These are phyloP conservation scores for Mucor velutinosus DNA, from an alignment of 371 early-diverging fungal genomes.

Conservation along the genomic window DNA sequence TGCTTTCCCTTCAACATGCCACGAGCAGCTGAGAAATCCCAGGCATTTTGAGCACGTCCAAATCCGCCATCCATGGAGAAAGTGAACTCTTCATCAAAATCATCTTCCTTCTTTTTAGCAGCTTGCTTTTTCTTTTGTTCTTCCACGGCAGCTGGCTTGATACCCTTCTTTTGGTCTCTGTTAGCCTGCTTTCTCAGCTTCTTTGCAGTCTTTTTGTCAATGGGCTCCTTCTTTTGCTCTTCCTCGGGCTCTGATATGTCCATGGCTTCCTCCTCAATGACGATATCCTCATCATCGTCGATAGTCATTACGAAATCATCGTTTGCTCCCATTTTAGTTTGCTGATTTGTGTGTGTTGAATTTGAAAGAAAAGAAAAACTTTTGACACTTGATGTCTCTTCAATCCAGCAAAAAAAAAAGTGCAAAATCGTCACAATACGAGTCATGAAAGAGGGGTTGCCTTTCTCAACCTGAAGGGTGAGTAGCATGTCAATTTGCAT, in stretches of 20 bases:
- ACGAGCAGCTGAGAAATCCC: constrained; percentile 86
- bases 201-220: constrained; percentile 13
- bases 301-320: constrained; percentile 84
- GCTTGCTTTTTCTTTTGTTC: constrained; percentile 29
- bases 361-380: constrained; percentile 2
- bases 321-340: constrained; percentile 12
- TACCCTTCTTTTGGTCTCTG: constrained; percentile 12
- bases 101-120: constrained; percentile 31
- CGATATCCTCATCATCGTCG: constrained; percentile 71
- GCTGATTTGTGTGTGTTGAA: background rate
- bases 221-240: constrained; percentile 25
- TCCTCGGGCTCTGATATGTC: constrained; percentile 29
- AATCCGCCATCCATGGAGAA: constrained; percentile 77
- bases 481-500: too few relatives aligned
- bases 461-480: too few relatives aligned
- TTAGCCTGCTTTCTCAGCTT: constrained; percentile 37
- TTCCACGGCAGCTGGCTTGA: constrained; percentile 16
- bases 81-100: constrained; percentile 69
- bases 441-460: background rate
- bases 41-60: constrained; percentile 57
- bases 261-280: constrained; percentile 46
- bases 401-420: background rate
- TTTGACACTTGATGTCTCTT: constrained; percentile 1
- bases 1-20: constrained; percentile 67
- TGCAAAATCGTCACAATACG: background rate